These are phyloP conservation scores for Lactifluus volemus DNA, from an alignment of 768 basidiomycete species.

Conservation along the genomic window DNA sequence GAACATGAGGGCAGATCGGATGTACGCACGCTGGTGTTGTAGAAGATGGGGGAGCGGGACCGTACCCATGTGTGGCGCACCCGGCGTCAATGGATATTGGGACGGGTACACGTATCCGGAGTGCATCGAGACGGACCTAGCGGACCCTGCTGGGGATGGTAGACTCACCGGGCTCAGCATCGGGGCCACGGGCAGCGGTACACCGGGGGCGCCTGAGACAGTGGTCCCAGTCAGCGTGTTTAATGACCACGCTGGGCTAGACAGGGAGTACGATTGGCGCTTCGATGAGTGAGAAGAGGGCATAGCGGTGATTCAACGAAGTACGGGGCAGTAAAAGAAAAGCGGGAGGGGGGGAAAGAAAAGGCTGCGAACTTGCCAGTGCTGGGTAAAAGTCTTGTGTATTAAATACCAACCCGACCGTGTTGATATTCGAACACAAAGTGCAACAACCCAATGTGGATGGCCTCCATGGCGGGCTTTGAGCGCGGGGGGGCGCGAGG, in stretches of 20 bases:
- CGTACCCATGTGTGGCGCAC: slow-evolving; percentile 16
- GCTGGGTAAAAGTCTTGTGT: neutral
- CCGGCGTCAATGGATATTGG: slow-evolving; percentile 8
- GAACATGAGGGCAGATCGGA: neutral
- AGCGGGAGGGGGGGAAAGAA: neutral
- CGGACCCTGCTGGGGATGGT: slow-evolving; percentile 12
- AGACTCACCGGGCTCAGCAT: slow-evolving; percentile 12
- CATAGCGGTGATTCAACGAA: slow-evolving; percentile 11
- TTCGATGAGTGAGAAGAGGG: slow-evolving; percentile 11
- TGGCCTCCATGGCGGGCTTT: neutral
- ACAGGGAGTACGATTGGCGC: slow-evolving; percentile 8
- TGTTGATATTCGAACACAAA: neutral
- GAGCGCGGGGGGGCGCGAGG: neutral
- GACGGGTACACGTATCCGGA: slow-evolving; percentile 1
- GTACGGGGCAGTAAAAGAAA: neutral
- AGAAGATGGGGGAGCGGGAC: slow-evolving; percentile 8
- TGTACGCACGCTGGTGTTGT: slow-evolving; percentile 5
- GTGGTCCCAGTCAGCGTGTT: slow-evolving; percentile 13
- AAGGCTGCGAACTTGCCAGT: neutral
- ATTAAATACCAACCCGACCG: neutral
- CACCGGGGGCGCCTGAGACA: neutral
- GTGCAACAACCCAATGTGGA: neutral
- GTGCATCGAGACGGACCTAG: slow-evolving; percentile 1
- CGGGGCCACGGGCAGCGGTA: slow-evolving; percentile 6
- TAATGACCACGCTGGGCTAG: slow-evolving; percentile 17